These are phyloP conservation scores for Ustilago crameri DNA, from an alignment of 1,284 basidiomycete genomes.

Conservation along the genomic window DNA sequence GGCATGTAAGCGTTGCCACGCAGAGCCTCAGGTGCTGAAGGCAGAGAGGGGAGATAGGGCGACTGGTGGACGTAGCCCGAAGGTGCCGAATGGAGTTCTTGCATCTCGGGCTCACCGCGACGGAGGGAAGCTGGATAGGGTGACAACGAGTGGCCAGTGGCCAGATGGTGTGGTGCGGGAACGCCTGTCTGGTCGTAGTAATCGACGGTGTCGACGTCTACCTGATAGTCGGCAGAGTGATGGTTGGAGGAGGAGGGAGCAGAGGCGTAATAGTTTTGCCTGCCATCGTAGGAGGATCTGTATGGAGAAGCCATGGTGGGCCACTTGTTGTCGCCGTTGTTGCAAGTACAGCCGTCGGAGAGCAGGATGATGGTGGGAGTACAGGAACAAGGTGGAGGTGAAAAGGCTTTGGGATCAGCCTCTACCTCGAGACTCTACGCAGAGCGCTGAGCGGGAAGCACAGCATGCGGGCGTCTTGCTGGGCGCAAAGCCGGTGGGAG, in stretches of 20 bases:
- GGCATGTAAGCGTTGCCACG: conserved; percentile 20
- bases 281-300: conserved; percentile 9
- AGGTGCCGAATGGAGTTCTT: conserved; percentile 28
- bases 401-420: no score
- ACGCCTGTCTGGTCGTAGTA: conserved; percentile 40
- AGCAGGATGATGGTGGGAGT: not conserved
- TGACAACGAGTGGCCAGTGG: conserved; percentile 27
- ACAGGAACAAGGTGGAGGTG: not conserved
- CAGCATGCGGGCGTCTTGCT: not conserved
- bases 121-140: conserved; percentile 26
- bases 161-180: conserved; percentile 34
- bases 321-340: not conserved
- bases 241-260: conserved; percentile 19
- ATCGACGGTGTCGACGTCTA: conserved; percentile 49
- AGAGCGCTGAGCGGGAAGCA: not conserved
- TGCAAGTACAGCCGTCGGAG: not conserved
- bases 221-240: not conserved
- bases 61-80: conserved; percentile 19
- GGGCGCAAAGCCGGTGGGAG: not conserved
- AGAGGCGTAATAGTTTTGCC: conserved; percentile 2
- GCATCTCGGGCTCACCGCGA: conserved; percentile 17
- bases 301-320: conserved; percentile 8
- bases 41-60: conserved; percentile 17
- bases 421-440: no score
- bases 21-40: conserved; percentile 14